phyloP scores from a whole-genome alignment of 768 basidiomycete species.

The Termitomyces sp. region DNA sequence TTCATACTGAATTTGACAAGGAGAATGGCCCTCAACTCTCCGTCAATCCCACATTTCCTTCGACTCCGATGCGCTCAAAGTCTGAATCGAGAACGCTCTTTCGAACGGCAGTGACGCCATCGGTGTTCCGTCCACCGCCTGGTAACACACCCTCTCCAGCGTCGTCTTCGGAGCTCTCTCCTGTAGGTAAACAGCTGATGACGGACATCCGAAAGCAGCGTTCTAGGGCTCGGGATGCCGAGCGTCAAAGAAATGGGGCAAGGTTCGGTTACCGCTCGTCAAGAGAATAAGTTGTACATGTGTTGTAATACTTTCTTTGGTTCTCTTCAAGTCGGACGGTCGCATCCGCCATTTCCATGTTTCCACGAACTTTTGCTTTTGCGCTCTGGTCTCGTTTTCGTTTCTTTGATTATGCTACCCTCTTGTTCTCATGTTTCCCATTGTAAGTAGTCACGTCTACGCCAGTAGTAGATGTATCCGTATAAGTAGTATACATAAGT shows the following conservation, averaged over 20 bases:
- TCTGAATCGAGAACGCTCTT: conserved; percentile 31
- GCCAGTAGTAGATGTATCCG: not conserved
- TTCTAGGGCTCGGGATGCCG: conserved; percentile 33
- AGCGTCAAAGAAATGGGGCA: conserved; percentile 20
- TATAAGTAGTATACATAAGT: not conserved
- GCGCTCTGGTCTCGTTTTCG: not conserved
- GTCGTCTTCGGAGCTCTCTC: conserved; percentile 72
- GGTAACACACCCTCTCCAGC: conserved; percentile 56
- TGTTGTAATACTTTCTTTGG: not conserved
- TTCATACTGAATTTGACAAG: conserved; percentile 28
- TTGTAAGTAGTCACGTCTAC: not conserved
- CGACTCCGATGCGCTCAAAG: conserved; percentile 43
- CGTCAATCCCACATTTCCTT: conserved; percentile 35
- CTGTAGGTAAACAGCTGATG: conserved; percentile 67
- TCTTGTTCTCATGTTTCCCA: not conserved
- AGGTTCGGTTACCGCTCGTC: conserved; percentile 8
- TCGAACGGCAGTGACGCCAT: conserved; percentile 32
- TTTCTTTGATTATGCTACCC: not conserved
- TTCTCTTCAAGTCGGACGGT: not conserved
- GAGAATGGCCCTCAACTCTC: conserved; percentile 36
- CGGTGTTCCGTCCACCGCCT: conserved; percentile 45
- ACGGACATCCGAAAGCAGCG: conserved; percentile 51
- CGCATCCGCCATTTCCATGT: not conserved
- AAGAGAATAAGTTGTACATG: not conserved
- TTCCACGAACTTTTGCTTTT: conserved; percentile 5